These are phyloP conservation scores for Colletotrichum liriopes DNA, from an alignment of 2,329 filamentous ascomycete species.

Conservation along the genomic window DNA sequence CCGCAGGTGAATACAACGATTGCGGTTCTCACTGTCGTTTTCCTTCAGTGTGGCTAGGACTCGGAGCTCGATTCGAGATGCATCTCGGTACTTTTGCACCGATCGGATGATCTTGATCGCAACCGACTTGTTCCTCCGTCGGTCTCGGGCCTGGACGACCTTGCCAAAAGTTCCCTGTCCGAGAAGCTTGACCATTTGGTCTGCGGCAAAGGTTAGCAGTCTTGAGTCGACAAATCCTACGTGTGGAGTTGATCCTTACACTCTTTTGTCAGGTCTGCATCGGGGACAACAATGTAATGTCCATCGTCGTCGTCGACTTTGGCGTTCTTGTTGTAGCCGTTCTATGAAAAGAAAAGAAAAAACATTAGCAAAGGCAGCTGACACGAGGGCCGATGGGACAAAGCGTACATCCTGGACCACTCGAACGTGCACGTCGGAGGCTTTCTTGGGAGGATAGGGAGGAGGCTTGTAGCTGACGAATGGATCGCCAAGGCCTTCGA, in stretches of 20 bases:
- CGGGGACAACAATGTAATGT: slow-evolving; percentile 93
- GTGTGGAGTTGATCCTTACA: slow-evolving; percentile 73
- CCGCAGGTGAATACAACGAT: slow-evolving; percentile 95
- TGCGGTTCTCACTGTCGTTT: slow-evolving; percentile 92
- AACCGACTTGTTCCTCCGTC: slow-evolving; percentile 81
- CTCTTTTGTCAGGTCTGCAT: slow-evolving; percentile 88
- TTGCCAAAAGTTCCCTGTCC: slow-evolving; percentile 99
- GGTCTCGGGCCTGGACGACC: slow-evolving; percentile 93
- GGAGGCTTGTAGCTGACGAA: slow-evolving; percentile 89
- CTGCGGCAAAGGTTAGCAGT: slow-evolving; percentile 62
- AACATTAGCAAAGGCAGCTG: background rate
- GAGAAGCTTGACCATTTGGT: slow-evolving; percentile 89
- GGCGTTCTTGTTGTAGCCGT: slow-evolving; percentile 67
- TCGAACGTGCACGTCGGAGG: slow-evolving; percentile 80
- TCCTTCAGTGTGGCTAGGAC: slow-evolving; percentile 92
- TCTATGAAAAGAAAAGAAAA: slow-evolving; percentile 48
- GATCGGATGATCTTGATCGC: slow-evolving; percentile 99
- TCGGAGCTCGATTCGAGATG: slow-evolving; percentile 92
- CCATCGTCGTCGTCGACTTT: slow-evolving; percentile 97
- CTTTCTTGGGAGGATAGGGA: slow-evolving; percentile 90
- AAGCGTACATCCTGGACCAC: slow-evolving; percentile 74
- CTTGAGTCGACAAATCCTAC: background rate
- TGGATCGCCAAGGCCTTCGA: slow-evolving; percentile 79
- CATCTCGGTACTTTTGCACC: slow-evolving; percentile 98
- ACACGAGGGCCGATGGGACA: background rate